Percentiles rank a stretch among this genome's conserved stretches.
phyloP scores from a whole-genome alignment of 2,329 filamentous ascomycete species.

The Diplodia seriata region DNA sequence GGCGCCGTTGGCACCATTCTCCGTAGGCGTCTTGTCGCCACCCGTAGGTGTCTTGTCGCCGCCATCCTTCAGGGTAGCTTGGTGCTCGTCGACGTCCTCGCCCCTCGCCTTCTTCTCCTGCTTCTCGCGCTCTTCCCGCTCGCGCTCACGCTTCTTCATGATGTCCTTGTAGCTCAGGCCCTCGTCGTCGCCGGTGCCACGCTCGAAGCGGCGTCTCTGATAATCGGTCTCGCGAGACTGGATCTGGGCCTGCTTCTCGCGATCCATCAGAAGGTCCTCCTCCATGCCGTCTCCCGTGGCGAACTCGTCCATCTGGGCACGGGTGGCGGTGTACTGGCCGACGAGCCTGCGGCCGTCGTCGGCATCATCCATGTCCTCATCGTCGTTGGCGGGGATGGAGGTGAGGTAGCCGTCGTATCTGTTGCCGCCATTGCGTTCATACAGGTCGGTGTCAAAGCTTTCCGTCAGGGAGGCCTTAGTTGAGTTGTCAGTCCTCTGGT shows the following conservation, averaged over 20 bases:
- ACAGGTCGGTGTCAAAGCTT: constrained; percentile 84
- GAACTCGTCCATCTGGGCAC: constrained; percentile 92
- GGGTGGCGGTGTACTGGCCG: constrained; percentile 94
- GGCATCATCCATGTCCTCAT: constrained; percentile 82
- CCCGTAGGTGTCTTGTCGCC: constrained; percentile 60
- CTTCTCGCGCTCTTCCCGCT: constrained; percentile 84
- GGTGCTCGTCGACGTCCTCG: constrained; percentile 69
- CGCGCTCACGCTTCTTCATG: constrained; percentile 88
- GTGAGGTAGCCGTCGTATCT: constrained; percentile 90
- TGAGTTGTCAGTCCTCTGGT: constrained; percentile 81
- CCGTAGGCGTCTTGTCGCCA: constrained; percentile 41
- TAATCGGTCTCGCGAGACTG: constrained; percentile 95
- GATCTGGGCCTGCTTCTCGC: constrained; percentile 90
- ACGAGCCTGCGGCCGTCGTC: constrained; percentile 75
- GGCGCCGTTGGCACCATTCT: constrained; percentile 72
- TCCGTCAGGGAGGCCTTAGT: constrained; percentile 93
- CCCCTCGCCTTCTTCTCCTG: constrained; percentile 72
- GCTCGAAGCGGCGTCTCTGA: constrained; percentile 92
- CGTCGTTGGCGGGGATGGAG: constrained; percentile 81
- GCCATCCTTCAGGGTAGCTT: constrained; percentile 74
- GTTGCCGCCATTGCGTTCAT: constrained; percentile 77
- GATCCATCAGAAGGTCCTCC: constrained; percentile 83
- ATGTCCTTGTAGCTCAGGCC: constrained; percentile 86
- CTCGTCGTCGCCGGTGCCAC: constrained; percentile 75
- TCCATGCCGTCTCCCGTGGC: constrained; percentile 88